Conservation (phyloP, 129 eudicot species). For the Tagetes patula region DNA sequence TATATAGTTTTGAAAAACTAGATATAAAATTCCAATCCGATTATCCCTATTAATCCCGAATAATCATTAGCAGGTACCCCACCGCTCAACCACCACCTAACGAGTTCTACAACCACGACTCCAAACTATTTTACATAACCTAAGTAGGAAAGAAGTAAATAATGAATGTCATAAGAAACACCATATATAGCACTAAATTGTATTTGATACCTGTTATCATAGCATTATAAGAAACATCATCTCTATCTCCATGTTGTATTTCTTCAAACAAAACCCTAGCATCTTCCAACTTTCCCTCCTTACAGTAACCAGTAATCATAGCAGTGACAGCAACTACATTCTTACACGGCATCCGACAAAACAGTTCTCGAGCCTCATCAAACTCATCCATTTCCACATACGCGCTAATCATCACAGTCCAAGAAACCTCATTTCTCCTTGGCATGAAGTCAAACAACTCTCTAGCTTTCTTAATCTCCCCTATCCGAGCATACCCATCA, state of each 20-base stretch:
- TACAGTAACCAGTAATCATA: constrained; percentile 56
- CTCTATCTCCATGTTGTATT: constrained; percentile 31
- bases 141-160: constrained; percentile 1
- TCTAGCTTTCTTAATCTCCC: constrained; percentile 48
- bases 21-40: too few species aligned
- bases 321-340: constrained; percentile 46
- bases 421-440: constrained; percentile 43
- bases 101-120: too few species aligned
- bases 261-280: constrained; percentile 49
- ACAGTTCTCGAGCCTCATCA: constrained; percentile 41
- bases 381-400: constrained; percentile 40
- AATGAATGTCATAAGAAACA: background rate
- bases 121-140: constrained; percentile 16
- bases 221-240: constrained; percentile 52
- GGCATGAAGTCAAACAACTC: constrained; percentile 48
- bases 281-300: constrained; percentile 51
- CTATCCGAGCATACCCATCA: constrained; percentile 45
- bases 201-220: constrained; percentile 42
- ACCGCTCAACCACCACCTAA: too few species aligned
- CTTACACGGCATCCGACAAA: constrained; percentile 38
- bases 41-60: too few species aligned
- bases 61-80: too few species aligned
- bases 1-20: too few species aligned
- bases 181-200: background rate
- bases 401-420: constrained; percentile 59